phyloP scores from a whole-genome alignment of 768 basidiomycete species.

The Postia placenta region DNA sequence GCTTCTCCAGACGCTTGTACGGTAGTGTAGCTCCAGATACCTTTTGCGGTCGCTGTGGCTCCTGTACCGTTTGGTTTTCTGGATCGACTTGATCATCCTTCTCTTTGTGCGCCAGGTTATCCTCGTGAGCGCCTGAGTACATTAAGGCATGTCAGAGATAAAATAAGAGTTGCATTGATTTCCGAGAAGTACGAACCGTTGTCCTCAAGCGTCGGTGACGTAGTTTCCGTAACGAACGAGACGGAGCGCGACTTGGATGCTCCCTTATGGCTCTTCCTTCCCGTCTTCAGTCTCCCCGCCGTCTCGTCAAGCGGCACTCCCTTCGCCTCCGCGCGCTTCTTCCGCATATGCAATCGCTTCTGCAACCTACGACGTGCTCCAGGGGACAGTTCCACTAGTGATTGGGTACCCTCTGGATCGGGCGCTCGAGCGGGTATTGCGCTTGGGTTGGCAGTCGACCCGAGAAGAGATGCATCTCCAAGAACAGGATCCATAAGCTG shows the following conservation, averaged over 20 bases:
- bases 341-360: slow-evolving; percentile 70
- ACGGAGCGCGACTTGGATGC: too few relatives aligned
- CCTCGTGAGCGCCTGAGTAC: too few relatives aligned
- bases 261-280: slow-evolving; percentile 29
- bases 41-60: slow-evolving; percentile 13
- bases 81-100: neutral
- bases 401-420: neutral
- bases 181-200: too few relatives aligned
- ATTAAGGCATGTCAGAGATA: too few relatives aligned
- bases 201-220: too few relatives aligned
- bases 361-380: slow-evolving; percentile 45
- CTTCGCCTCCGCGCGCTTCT: slow-evolving; percentile 48
- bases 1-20: slow-evolving; percentile 37
- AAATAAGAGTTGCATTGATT: too few relatives aligned
- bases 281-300: slow-evolving; percentile 33
- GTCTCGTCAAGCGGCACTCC: slow-evolving; percentile 30
- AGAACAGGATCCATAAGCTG: slow-evolving; percentile 26
- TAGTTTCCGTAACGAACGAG: too few relatives aligned
- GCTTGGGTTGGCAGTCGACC: neutral
- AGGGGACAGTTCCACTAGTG: slow-evolving; percentile 33
- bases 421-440: slow-evolving; percentile 2
- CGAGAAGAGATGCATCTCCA: slow-evolving; percentile 22
- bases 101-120: neutral
- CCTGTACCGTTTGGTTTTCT: neutral
- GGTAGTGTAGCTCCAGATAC: slow-evolving; percentile 37